Base-by-base conservation (phyloP, 495 filamentous ascomycete species). In the Penicillium salamii region DNA sequence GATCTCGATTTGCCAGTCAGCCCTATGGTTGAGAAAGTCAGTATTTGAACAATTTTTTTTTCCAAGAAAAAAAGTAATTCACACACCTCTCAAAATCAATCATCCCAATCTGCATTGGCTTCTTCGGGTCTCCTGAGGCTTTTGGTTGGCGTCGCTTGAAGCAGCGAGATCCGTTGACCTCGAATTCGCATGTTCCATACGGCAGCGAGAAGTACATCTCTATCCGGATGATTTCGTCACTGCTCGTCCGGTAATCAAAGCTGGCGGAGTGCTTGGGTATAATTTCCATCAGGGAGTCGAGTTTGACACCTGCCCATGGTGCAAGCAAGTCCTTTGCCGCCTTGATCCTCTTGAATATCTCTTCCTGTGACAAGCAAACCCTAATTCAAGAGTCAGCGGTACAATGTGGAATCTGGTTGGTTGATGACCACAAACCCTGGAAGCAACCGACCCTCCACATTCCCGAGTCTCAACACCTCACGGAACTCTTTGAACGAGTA, bases 321-420 rank as follows among this genome's bases (percentile, higher is more conserved):
- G 73, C 70, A 34, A 89, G 82, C 3, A 82, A 61, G 21, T 70
- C 55, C 26, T 19, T 49, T 2, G 74, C 69, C 3, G 49, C 36
- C 19, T 58, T 56, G 24, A 68, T 59, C 28, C 57, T 58, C 0
- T 46, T 31, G 6, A 73, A 50, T 4, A 67, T 33, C 28, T 62
- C 48, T 7, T 63, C 42, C 15, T 64, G 57, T 7, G 46, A 42
- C 11, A 66, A 20, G 18, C 63, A 50, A 17, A 68, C 26, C 21
- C 67, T 70, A 33, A 24, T 11, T 12, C 0, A 19, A 12, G n/a
- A 20, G 33, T 47, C 34, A 40, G 35, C 29, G 11, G 13, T 8
- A 23, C 29, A n/a, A 12, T 12, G 14, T 48, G 21, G 11, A 18
- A 32, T 15, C 12, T 12, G 4, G 18, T 5, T 20, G 8, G 5